A percentile compares a stretch with the other conserved stretches of the same genome.
phyloP scores from a whole-genome alignment of 129 eudicot genomes.

The Flaveria robusta region DNA sequence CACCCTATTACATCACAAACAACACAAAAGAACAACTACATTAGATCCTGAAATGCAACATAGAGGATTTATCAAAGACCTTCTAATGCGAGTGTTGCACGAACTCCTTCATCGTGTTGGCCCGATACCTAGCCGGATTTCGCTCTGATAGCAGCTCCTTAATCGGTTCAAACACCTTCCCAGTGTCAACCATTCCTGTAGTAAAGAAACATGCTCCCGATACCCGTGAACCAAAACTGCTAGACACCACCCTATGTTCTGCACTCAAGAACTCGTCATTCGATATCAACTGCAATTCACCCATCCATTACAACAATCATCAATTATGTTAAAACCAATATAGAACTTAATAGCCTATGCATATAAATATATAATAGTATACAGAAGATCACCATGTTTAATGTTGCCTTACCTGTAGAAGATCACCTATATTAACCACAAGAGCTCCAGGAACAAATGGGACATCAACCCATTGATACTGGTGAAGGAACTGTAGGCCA shows the following conservation, averaged over 20 bases:
- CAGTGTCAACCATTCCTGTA: constrained; percentile 40
- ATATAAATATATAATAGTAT: constrained; percentile 1
- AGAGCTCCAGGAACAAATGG: constrained; percentile 58
- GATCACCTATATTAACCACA: constrained; percentile 63
- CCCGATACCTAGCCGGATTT: constrained; percentile 53
- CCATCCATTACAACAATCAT: neutral
- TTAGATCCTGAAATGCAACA: constrained; percentile 34
- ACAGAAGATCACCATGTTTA: neutral
- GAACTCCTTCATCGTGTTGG: constrained; percentile 34
- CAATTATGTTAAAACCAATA: neutral
- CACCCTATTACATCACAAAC: neutral
- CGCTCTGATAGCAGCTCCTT: constrained; percentile 54
- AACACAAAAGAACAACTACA: neutral
- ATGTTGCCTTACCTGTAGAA: constrained; percentile 45
- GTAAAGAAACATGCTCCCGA: constrained; percentile 61
- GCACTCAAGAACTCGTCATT: constrained; percentile 59
- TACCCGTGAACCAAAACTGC: constrained; percentile 50
- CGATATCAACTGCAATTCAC: constrained; percentile 47
- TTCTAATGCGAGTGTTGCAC: constrained; percentile 36
- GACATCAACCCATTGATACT: constrained; percentile 61
- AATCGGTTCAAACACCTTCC: constrained; percentile 58
- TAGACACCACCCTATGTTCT: constrained; percentile 68
- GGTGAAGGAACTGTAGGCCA: constrained; percentile 69
- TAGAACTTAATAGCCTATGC: neutral
- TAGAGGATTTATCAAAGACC: constrained; percentile 34